Evolutionary conservation across 331 rosid genomes (phyloP), one percentile per base, ranked within the genome.

Genomic region (Malus hybrid): DNA sequence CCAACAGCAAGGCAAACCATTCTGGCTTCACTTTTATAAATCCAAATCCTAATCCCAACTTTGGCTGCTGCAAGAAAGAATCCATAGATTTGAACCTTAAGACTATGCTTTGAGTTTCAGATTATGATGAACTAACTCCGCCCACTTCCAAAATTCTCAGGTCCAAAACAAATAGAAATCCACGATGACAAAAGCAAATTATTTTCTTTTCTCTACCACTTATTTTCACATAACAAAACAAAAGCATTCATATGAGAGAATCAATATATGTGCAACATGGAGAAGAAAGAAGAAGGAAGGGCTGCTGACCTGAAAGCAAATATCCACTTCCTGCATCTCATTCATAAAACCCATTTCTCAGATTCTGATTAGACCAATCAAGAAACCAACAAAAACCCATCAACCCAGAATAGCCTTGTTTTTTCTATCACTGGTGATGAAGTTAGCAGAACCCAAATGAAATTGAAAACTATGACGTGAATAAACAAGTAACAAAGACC

Each of bases 281-380:
- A 78, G 68, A 63, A 80, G 74, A 50, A 42, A 83, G 69, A 75
- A 72, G 73, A 65, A 76, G 66, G 74, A 84, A 73, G 46, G 13
- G 83, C 84, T 76, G 34, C 22, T 22, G 22, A 87, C 92, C 89
- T 85, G 10, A 69, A 68, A 39, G 50, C 32, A 62, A 78, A 76
- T 68, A 78, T 81, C 71, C 62, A 68, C 34, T 65, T 60, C 79
- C 62, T 61, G 85, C 81, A 76, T 65, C 83, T 65, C 34, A 73
- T 75, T 78, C 29, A 70, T 7, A 76, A 73, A 59, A 70, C 70
- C 83, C 85, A 77, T 78, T 72, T 59, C 42, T 72, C 77, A 77
- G 33, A 77, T 80, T 80, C 77, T 80, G 90, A 82, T 34, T 3
- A 76, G 20, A 68, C 62, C 67, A 69, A 78, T 76, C 78, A 55